phyloP scores from a whole-genome alignment of 169 alveolate genomes.

The Perkinsus chesapeaki region DNA sequence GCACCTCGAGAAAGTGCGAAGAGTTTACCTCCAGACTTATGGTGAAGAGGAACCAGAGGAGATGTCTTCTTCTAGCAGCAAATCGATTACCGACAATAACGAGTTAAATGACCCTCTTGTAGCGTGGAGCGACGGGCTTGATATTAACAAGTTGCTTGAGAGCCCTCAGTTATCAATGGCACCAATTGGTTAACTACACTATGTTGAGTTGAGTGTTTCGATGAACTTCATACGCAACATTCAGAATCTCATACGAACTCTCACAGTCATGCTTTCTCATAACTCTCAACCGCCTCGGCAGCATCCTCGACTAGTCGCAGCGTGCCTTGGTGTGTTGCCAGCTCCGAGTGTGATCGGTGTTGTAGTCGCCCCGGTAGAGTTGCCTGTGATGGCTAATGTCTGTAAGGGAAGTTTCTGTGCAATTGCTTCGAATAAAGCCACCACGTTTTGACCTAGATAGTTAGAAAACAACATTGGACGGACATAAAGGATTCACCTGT shows the following conservation, averaged over 20 bases:
- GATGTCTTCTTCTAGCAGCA: background rate
- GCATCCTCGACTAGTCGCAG: background rate
- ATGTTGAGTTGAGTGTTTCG: background rate
- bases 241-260: background rate
- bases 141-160: background rate
- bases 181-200: background rate
- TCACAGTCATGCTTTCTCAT: background rate
- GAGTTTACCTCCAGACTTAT: background rate
- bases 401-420: background rate
- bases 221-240: background rate
- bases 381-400: background rate
- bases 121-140: background rate
- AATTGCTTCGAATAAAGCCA: background rate
- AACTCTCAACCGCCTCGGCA: background rate
- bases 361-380: background rate
- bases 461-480: slow-evolving; percentile 16
- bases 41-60: background rate
- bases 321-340: background rate
- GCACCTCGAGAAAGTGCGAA: background rate
- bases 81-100: background rate
- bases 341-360: background rate
- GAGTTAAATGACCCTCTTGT: background rate
- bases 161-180: background rate
- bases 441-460: background rate
- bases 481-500: slow-evolving; percentile 19